Base-by-base conservation (phyloP, 805 yeast genomes). In the Sugiyamaella smithiae region DNA sequence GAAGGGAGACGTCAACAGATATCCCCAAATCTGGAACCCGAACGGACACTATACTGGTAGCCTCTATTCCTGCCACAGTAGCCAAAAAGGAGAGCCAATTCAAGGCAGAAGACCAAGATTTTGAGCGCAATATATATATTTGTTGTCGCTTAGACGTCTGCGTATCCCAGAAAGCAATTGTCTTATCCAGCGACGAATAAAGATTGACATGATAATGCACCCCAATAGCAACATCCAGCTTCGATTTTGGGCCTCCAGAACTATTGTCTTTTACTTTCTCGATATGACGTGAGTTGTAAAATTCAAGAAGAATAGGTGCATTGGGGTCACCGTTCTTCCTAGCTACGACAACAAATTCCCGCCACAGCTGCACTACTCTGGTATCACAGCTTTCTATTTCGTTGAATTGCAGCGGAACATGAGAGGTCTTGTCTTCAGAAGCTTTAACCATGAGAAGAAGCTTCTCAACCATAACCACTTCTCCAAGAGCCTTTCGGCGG, bases 311-410 rank as follows among this genome's bases (percentile, higher is more conserved):
- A 0, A 88, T 60, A 0, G 95, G 90, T 7, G 68, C 65, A 1
- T 67, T 70, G 0, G 59, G 42, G 49, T 72, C 67, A 12, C 78
- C 81, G 0, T 86, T 80, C n/a, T 78, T 75, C 51, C 91, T 69
- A 1, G 84, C 82, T 1, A 85, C 88, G 2, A 85, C 84, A 23
- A 80, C 68, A 60, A 81, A 87, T 61, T 90, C 97, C 52, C 75
- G 79, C 93, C 97, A 88, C 42, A 88, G 67, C 49, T 86, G 90
- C 7, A 73, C 52, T 1, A 85, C 74, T 45, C 84, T 67, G 0
- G 86, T 72, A 35, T 78, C 79, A 22, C 72, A 70, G 1, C 74
- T 68, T 49, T 78, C 81, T 7, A 66, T 61, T 51, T 82, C 88
- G 11, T 74, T 70, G 50, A 76, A 73, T 9, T 64, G 54, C 0